Base-by-base conservation (phyloP, 2,329 filamentous ascomycete species). In the Xylariaceae sp. region DNA sequence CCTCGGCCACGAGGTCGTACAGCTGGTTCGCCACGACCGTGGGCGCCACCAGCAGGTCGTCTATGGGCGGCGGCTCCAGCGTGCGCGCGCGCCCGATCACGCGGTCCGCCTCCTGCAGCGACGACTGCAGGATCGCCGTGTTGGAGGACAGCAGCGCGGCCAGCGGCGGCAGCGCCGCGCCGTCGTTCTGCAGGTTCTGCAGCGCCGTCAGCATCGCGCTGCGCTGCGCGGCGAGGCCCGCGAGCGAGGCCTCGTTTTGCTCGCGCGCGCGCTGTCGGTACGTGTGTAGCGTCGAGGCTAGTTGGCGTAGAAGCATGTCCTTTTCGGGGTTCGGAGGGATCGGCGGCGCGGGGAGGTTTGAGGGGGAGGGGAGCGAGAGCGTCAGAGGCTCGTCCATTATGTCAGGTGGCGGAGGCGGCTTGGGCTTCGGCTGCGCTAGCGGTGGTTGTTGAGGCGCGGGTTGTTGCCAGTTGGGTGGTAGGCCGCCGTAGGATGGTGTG, bases 251-350 rank as follows among this genome's bases (percentile, higher is more conserved):
- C 18, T 85, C 81, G 64, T 93, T 93, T 67, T 95, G 89, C 21
- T 82, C 75, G 45, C 89, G 82, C 50, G 86, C 88, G 46, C 83
- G 82, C 59, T 87, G 85, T 16, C 93, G 86, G 60, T 90, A 87
- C 40, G 83, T 77, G 52, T 86, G 80, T 2, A 98, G 78, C 0
- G 87, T 84, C 53, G 82, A 79, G 37, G 88, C 91, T 26, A 98
- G 82, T 44, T 92, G 89, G 50, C 83, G 82, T 2, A 96, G 81
- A 16, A 98, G 83, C 19, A 89, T 88, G 72, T 98, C 92, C 71
- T 96, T 97, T 74, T 98, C 91, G 0, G 95, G 95, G 67, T 99
- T 99, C 0, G 92, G 93, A 0, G 95, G 93, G 29, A 97, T 91
- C 0, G 93, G 93, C 0, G 95, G 93, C 0, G 91, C 85, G 5